Evolutionary conservation across 2,329 filamentous ascomycete species (phyloP), one percentile per base, ranked within the genome.

Genomic region (Fusarium buharicum): DNA sequence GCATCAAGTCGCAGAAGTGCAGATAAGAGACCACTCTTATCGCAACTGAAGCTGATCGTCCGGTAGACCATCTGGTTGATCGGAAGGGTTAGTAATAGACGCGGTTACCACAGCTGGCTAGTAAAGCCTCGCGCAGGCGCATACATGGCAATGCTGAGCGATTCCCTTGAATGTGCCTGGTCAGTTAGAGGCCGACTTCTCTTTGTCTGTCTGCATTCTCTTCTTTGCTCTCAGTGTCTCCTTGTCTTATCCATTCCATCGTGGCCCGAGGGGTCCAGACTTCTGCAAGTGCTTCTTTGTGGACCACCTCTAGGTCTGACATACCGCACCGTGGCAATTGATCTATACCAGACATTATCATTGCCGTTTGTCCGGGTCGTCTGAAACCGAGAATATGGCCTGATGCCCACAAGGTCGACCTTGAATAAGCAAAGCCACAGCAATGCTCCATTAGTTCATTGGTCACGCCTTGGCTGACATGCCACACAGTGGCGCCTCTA

Each of bases 91-190:
- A 17, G 17, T 36, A 48, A 28, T 28, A 30, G 28, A 38, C 31
- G 14, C n/a, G 18, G 45, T 50, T 53, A 37, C 40, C 46, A 20
- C 40, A 43, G 30, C 30, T 37, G 33, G 33, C 49, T 34, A 16
- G 47, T 38, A 36, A 34, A 47, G 36, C 24, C 46, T 50, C 33
- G 47, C 40, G 17, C 40, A 55, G 55, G 44, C 62, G 48, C 20
- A 62, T 68, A 57, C 59, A 58, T 57, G 16, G n/a, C 30, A 28
- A 60, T 52, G 59, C 56, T 43, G 38, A 59, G 52, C 34, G 30
- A 47, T 40, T 49, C 39, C 18, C 50, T 40, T 44, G 16, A 6
- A 22, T 45, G 46, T 46, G 48, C 24, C 47, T 59, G 33, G 36
- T 24, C 34, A 44, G 17, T 24, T 31, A 46, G 24, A 20, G 43